Percentiles rank a stretch among this genome's conserved stretches.
Evolutionary conservation across 257 asterid genomes (phyloP).

Genomic region (Solanum chiquidenum): DNA sequence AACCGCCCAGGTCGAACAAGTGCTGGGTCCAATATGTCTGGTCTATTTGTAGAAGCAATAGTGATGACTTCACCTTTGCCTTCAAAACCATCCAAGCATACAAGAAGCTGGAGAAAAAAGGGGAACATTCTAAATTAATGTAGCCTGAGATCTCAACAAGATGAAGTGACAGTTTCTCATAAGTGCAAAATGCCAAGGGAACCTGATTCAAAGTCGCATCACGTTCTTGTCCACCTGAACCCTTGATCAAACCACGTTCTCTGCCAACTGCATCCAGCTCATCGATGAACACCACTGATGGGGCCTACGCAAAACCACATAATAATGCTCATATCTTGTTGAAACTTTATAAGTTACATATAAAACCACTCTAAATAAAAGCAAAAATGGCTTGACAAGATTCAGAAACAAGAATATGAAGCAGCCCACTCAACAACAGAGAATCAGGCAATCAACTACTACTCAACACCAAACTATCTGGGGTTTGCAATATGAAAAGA

Average conservation of each 20-base stretch:
- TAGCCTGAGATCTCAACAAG: constrained; percentile 5
- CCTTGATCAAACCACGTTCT: constrained; percentile 81
- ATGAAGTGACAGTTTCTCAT: not conserved
- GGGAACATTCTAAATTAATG: constrained; percentile 9
- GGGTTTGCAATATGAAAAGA: not conserved
- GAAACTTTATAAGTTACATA: not conserved
- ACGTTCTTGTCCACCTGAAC: constrained; percentile 98
- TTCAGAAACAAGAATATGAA: not conserved
- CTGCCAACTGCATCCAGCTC: constrained; percentile 99
- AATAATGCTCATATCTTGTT: not conserved
- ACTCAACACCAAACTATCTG: not conserved
- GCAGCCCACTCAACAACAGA: not conserved
- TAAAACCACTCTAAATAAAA: not conserved
- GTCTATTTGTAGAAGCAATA: constrained; percentile 96
- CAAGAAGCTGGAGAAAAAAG: constrained; percentile 75
- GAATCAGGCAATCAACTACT: not conserved
- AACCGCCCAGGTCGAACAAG: constrained; percentile 97
- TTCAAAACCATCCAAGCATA: constrained; percentile 93
- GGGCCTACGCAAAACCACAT: constrained; percentile 52
- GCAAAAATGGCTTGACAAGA: not conserved
- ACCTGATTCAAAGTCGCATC: constrained; percentile 99
- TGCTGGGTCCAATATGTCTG: constrained; percentile 95
- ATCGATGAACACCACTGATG: constrained; percentile 94
- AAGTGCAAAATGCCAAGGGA: constrained; percentile 2
- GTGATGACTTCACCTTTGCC: constrained; percentile 97